These are phyloP conservation scores for Trichophyton mentagrophytes DNA, from an alignment of 2,329 filamentous ascomycete genomes.

Conservation along the genomic window DNA sequence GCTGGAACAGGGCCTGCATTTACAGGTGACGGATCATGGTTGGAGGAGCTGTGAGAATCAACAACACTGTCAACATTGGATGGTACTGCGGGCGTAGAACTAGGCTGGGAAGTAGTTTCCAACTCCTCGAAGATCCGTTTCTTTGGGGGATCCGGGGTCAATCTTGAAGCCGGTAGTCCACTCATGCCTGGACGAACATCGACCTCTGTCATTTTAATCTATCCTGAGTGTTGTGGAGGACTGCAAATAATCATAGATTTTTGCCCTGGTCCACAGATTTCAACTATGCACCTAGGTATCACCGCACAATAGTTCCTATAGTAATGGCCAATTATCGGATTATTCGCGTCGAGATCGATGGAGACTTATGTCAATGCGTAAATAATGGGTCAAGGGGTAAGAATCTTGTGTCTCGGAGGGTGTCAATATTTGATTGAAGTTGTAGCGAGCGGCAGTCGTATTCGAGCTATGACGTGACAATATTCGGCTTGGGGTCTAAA, in stretches of 20 bases:
- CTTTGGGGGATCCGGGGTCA: constrained; percentile 13
- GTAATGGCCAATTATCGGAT: neutral
- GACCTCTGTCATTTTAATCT: constrained; percentile 4
- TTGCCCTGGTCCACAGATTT: no score
- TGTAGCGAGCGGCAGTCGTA: no score
- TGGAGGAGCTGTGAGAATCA: neutral
- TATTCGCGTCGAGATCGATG: neutral
- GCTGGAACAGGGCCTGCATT: neutral
- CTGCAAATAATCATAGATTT: neutral
- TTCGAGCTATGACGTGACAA: neutral
- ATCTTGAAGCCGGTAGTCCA: constrained; percentile 1
- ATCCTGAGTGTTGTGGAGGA: neutral
- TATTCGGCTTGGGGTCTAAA: neutral
- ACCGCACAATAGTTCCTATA: neutral
- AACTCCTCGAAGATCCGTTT: constrained; percentile 23
- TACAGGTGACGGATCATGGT: neutral
- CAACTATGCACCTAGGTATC: neutral
- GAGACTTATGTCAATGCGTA: neutral
- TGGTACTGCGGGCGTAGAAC: neutral
- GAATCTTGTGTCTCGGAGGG: neutral
- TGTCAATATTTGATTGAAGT: no score
- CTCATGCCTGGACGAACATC: constrained; percentile 7
- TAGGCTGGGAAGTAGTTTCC: neutral
- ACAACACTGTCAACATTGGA: neutral
- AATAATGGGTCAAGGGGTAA: neutral